Conservation (phyloP, 2,329 filamentous ascomycete genomes). For the Fusarium sp. region DNA sequence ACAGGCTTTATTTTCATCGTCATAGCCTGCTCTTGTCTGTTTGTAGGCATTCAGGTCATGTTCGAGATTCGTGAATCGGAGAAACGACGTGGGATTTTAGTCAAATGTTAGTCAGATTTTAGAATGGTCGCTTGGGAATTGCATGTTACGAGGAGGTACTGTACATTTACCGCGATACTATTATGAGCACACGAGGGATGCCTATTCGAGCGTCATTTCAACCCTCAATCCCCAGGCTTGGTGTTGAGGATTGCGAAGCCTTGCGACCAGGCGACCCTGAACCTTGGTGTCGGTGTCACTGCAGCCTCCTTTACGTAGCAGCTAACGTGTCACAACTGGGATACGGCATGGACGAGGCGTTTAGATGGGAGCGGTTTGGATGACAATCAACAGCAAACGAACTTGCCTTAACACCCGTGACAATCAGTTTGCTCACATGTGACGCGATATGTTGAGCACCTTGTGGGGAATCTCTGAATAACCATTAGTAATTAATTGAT, state of each 20-base stretch:
- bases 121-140: not conserved
- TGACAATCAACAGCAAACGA: slow-evolving; percentile 17
- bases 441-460: not conserved
- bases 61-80: slow-evolving; percentile 93
- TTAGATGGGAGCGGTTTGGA: slow-evolving; percentile 8
- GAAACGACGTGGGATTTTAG: slow-evolving; percentile 80
- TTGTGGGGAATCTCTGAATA: not conserved
- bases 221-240: not conserved
- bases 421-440: not conserved
- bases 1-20: slow-evolving; percentile 79
- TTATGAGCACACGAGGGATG: slow-evolving; percentile 10
- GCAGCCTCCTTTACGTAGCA: not conserved
- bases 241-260: not conserved
- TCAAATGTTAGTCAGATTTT: slow-evolving; percentile 76
- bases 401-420: not conserved
- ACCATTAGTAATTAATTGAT: slow-evolving; percentile 28
- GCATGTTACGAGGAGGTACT: slow-evolving; percentile 5
- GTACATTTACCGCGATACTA: slow-evolving; percentile 37
- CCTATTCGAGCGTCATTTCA: not conserved
- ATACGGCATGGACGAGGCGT: not conserved
- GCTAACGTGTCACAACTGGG: no score
- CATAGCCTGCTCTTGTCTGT: slow-evolving; percentile 78
- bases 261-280: not conserved
- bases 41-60: slow-evolving; percentile 92
- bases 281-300: not conserved